These are phyloP conservation scores for Ganoderma sp. DNA, from an alignment of 1,284 basidiomycete species.

Conservation along the genomic window DNA sequence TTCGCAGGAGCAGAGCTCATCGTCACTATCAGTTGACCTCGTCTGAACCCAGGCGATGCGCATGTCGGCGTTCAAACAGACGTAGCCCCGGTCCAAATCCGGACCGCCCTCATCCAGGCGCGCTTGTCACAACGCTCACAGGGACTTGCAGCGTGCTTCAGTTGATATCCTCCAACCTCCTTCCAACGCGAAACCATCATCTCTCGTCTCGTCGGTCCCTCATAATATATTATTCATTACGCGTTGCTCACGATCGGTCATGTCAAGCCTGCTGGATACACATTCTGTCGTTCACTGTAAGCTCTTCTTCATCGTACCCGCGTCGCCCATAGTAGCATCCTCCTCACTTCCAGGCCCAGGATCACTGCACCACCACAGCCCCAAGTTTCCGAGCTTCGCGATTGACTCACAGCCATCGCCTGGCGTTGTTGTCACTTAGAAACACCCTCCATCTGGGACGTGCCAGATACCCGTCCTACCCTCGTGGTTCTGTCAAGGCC, in stretches of 20 bases:
- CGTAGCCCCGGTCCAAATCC: background rate
- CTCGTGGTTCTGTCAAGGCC: constrained; percentile 7
- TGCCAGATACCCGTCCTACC: constrained; percentile 32
- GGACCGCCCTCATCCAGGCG: background rate
- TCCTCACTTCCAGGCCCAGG: background rate
- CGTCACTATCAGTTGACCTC: constrained; percentile 2
- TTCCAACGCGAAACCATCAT: no score
- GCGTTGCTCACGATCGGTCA: no score
- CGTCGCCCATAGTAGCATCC: background rate
- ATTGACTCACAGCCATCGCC: background rate
- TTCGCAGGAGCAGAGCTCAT: background rate
- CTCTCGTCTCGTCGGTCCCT: no score
- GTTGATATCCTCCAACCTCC: no score
- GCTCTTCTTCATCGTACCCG: no score
- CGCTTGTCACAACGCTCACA: no score
- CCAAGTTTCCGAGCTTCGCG: background rate
- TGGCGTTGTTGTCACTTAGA: background rate
- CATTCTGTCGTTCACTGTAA: no score
- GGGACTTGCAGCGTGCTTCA: no score
- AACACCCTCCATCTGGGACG: background rate
- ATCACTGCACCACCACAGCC: background rate
- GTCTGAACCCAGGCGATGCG: background rate
- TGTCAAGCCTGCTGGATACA: no score
- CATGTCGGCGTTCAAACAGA: background rate
- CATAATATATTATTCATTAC: no score